These are phyloP conservation scores for Tillandsia leiboldiana DNA, from an alignment of 176 grass and related monocot species.

Conservation along the genomic window DNA sequence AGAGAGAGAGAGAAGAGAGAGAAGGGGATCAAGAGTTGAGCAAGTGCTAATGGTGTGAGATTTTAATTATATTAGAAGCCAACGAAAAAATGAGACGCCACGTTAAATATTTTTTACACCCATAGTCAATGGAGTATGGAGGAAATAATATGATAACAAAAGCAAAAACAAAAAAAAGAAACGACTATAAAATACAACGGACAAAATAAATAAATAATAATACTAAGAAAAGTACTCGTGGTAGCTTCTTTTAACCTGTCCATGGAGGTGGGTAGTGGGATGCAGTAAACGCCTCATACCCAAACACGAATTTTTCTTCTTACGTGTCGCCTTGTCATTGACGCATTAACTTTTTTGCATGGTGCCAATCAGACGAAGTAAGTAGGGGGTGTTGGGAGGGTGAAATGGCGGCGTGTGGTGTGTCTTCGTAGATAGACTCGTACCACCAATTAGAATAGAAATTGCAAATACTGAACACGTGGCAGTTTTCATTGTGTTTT, in stretches of 20 bases:
- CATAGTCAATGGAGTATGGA: constrained; percentile 1
- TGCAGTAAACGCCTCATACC: neutral
- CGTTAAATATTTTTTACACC: too few species aligned
- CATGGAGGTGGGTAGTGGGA: neutral
- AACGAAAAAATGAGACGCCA: too few species aligned
- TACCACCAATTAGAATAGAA: too few species aligned
- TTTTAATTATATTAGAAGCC: neutral
- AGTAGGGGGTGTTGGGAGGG: too few species aligned
- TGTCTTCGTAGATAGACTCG: too few species aligned
- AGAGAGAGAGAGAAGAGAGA: neutral
- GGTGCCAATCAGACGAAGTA: too few species aligned
- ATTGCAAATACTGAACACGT: too few species aligned
- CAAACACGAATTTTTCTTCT: neutral
- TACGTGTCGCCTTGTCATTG: neutral
- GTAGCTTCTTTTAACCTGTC: neutral
- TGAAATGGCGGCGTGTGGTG: too few species aligned
- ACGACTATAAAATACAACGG: too few species aligned
- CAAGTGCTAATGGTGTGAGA: neutral
- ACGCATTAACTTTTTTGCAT: too few species aligned
- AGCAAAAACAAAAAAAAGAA: neutral
- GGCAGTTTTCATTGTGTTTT: neutral
- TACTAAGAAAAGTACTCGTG: neutral
- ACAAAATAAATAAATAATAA: too few species aligned
- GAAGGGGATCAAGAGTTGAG: neutral
- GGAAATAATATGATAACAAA: neutral